Evolutionary conservation across 2,329 filamentous ascomycete species (phyloP).

Genomic region (Cytospora schulzeri): DNA sequence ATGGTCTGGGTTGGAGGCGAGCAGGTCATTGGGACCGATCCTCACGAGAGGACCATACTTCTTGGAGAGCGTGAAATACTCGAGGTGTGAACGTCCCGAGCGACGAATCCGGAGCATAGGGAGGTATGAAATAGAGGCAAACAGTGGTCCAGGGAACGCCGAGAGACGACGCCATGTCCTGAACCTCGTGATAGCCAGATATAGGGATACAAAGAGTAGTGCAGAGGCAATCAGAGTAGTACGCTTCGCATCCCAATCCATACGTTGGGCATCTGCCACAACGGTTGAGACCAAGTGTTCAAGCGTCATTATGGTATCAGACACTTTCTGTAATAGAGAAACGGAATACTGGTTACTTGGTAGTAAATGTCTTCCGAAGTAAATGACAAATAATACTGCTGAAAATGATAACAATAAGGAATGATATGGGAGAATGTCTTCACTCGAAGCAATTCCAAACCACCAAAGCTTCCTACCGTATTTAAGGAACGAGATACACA

Average conservation of each 20-base stretch:
- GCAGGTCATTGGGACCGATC: slow-evolving; percentile 23
- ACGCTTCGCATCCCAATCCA: background rate
- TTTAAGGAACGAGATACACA: slow-evolving; percentile 6
- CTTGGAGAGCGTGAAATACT: slow-evolving; percentile 17
- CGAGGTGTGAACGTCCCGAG: slow-evolving; percentile 14
- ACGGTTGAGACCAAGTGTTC: background rate
- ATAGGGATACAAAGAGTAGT: slow-evolving; percentile 4
- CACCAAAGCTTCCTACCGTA: slow-evolving; percentile 16
- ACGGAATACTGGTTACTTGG: background rate
- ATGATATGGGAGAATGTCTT: slow-evolving; percentile 10
- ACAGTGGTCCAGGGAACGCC: slow-evolving; percentile 14
- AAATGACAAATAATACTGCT: background rate
- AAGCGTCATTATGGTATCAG: background rate
- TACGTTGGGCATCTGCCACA: background rate
- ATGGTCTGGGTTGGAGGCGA: slow-evolving; percentile 21
- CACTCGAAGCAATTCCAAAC: slow-evolving; percentile 13
- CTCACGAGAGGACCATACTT: slow-evolving; percentile 22
- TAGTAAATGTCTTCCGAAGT: background rate
- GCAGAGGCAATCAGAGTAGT: background rate
- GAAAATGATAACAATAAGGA: slow-evolving; percentile 5
- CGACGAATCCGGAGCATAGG: slow-evolving; percentile 18
- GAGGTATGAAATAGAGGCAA: slow-evolving; percentile 18
- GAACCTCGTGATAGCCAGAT: slow-evolving; percentile 14
- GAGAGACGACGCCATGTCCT: slow-evolving; percentile 21
- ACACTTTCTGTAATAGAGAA: background rate